Evolutionary conservation across 306 rosid species (phyloP).

Genomic region (Chamaecrista fasciculata): DNA sequence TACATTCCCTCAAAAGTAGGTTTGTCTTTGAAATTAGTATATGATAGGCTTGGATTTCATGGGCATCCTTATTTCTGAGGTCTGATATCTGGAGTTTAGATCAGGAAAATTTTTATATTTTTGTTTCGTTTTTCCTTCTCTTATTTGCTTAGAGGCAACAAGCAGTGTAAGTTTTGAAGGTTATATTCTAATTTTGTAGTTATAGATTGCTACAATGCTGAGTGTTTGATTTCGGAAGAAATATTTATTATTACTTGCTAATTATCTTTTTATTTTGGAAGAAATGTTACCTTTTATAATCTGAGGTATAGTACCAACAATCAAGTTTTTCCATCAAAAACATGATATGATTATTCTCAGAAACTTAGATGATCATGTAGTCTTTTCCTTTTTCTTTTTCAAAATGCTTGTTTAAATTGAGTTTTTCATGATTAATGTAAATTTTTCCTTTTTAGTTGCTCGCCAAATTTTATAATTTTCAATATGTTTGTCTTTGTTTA

Average conservation of each 20-base stretch:
- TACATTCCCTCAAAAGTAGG: not conserved
- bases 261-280: slow-evolving; percentile 1
- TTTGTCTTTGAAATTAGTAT: slow-evolving; percentile 6
- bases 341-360: not conserved
- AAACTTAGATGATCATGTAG: not conserved
- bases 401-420: not conserved
- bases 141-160: not conserved
- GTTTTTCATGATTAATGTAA: not conserved
- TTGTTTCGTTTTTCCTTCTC: not conserved
- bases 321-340: not conserved
- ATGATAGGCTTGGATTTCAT: not conserved
- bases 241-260: not conserved
- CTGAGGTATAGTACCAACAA: slow-evolving; percentile 7
- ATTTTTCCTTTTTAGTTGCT: slow-evolving; percentile 21
- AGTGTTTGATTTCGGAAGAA: slow-evolving; percentile 5
- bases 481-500: not conserved
- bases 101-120: not conserved
- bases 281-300: no score
- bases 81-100: not conserved
- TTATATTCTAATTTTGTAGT: not conserved
- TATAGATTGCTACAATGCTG: not conserved
- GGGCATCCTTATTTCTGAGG: not conserved
- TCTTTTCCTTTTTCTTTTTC: not conserved
- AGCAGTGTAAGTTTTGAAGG: not conserved
- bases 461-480: not conserved